Evolutionary conservation across 768 basidiomycete genomes (phyloP).

Genomic region (Boletus pseudopeckii): DNA sequence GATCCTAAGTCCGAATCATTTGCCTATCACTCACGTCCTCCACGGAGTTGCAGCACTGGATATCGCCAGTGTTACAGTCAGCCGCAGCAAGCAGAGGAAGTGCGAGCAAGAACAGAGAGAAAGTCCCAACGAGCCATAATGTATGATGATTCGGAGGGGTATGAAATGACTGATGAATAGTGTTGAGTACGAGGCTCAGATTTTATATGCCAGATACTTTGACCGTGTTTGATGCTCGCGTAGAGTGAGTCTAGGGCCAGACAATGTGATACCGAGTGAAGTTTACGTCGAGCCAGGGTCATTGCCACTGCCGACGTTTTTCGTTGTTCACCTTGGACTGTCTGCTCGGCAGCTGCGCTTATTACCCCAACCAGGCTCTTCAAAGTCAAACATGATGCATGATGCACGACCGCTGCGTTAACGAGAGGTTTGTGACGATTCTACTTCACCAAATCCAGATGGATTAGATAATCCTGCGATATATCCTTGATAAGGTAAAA

Average conservation of each 20-base stretch:
- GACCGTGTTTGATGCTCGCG: background rate
- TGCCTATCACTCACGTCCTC: no score
- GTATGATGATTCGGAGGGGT: background rate
- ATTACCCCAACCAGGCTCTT: background rate
- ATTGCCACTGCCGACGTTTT: background rate
- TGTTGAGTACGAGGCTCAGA: background rate
- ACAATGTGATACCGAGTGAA: background rate
- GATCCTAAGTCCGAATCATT: no score
- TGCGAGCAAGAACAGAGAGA: background rate
- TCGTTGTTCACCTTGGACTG: background rate
- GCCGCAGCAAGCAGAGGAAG: background rate
- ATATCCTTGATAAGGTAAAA: conserved; percentile 17
- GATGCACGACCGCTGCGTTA: background rate
- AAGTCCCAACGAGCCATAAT: background rate
- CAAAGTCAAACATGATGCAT: background rate
- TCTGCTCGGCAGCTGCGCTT: background rate
- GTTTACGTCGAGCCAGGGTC: background rate
- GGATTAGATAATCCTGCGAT: conserved; percentile 27
- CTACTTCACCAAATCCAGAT: conserved; percentile 6
- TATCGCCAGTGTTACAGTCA: no score
- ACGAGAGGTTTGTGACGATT: background rate
- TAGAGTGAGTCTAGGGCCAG: background rate
- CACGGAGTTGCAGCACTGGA: background rate
- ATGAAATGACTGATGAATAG: no score
- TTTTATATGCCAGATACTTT: background rate